Evolutionary conservation across 1,284 basidiomycete species (phyloP).

Genomic region (Dichomitus squalens): DNA sequence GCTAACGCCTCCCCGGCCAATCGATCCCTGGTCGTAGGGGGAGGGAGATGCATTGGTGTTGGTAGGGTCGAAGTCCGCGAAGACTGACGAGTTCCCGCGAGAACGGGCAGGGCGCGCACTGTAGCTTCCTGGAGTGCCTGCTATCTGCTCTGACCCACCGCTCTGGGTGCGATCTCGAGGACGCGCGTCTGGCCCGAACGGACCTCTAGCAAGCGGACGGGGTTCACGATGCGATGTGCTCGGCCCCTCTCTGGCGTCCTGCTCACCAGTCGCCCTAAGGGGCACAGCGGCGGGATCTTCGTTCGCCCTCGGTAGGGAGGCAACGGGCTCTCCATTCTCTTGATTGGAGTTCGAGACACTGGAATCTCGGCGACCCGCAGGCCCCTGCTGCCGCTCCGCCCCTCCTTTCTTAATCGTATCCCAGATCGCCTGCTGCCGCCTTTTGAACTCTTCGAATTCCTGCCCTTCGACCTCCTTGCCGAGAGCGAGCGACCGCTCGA

Average conservation of each 20-base stretch:
- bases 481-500: constrained; percentile 19
- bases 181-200: constrained; percentile 11
- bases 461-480: constrained; percentile 30
- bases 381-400: constrained; percentile 12
- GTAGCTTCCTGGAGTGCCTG: constrained; percentile 18
- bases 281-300: constrained; percentile 15
- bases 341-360: constrained; percentile 9
- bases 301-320: constrained; percentile 8
- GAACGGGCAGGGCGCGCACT: constrained; percentile 18
- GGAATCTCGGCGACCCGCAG: constrained; percentile 7
- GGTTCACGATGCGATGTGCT: constrained; percentile 19
- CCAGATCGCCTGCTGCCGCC: constrained; percentile 36
- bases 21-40: constrained; percentile 20
- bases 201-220: constrained; percentile 18
- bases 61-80: constrained; percentile 17
- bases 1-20: constrained; percentile 23
- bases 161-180: constrained; percentile 23
- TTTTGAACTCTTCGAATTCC: constrained; percentile 31
- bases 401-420: constrained; percentile 31
- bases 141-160: constrained; percentile 19
- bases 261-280: constrained; percentile 18
- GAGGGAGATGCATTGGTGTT: neutral
- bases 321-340: constrained; percentile 18
- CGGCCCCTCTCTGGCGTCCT: constrained; percentile 19
- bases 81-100: constrained; percentile 24